Percentiles rank a stretch among this genome's conserved stretches.
phyloP scores from a whole-genome alignment of 768 basidiomycete species.

The Chiua virens region DNA sequence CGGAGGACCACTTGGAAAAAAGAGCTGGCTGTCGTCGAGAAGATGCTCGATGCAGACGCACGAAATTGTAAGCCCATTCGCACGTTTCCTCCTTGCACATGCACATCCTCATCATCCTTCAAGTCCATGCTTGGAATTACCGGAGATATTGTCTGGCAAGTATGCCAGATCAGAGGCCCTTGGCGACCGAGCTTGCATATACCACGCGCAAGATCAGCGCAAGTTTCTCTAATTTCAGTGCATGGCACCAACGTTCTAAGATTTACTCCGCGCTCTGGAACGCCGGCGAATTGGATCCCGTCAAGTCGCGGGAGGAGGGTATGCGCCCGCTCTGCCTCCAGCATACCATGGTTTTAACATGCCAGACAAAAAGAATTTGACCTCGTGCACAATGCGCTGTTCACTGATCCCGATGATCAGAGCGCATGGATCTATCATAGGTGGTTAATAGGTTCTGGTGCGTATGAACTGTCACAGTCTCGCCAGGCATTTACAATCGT shows the following conservation, averaged over 20 bases:
- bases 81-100: neutral
- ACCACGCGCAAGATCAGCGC: constrained; percentile 89
- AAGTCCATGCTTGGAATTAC: constrained; percentile 96
- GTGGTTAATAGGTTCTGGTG: constrained; percentile 89
- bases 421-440: constrained; percentile 98
- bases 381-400: constrained; percentile 89
- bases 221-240: constrained; percentile 97
- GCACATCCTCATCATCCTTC: constrained; percentile 3
- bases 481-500: neutral
- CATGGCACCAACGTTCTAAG: constrained; percentile 97
- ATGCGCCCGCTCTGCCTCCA: constrained; percentile 13
- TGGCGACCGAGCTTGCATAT: constrained; percentile 74
- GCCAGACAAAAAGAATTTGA: constrained; percentile 70
- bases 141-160: constrained; percentile 79
- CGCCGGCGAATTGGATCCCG: constrained; percentile 48
- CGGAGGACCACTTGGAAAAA: constrained; percentile 76
- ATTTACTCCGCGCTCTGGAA: constrained; percentile 68
- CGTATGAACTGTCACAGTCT: constrained; percentile 11
- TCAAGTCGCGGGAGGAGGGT: constrained; percentile 71
- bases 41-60: constrained; percentile 87
- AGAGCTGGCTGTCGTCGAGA: constrained; percentile 87
- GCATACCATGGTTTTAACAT: neutral
- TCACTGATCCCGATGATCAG: constrained; percentile 95
- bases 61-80: constrained; percentile 74
- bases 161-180: constrained; percentile 58